Evolutionary conservation across 2,329 filamentous ascomycete genomes (phyloP), one percentile per base, ranked within the genome.

Genomic region (Elsinoe necatrix): DNA sequence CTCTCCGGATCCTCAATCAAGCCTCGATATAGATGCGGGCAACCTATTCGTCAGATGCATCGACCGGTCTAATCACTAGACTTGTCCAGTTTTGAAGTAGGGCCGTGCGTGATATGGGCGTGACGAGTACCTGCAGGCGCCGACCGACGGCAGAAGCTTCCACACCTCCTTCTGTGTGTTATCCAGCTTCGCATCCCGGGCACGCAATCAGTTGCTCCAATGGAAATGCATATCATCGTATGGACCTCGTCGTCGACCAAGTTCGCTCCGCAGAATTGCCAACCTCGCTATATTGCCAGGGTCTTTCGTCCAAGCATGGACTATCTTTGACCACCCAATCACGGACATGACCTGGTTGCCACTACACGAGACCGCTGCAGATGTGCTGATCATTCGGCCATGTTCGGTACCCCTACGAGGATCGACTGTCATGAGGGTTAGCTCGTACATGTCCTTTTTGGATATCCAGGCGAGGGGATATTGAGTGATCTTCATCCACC

Each of bases 11-110:
- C 20, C 34, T 39, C 29, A 39, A 25, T 21, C 20, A 39, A 52
- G 48, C 48, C 48, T 52, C 48, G 39, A 52, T 52, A 52, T 52
- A 52, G 48, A 52, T 52, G 48, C 48, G 29, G 16, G 29, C 48
- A 52, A 52, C 39, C 48, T 52, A 52, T 52, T 52, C 48, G 48
- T 25, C 48, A 52, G 31, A 52, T 35, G 48, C 48, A 52, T 52
- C 48, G 31, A 25, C 31, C 48, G 48, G 29, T 52, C 48, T 52
- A 23, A 52, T 18, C 47, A 35, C 27, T 31, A 52, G 18, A 16
- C 48, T 39, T 52, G 20, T 52, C 48, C 48, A 37, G 48, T 35
- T 52, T 39, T 37, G 48, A 52, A 39, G 31, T 52, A 39, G 48
- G 48, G 48, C 48, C 48, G 48, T 52, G 48, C 48, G 31, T 52